These are phyloP conservation scores for Moesziomyces antarcticus DNA, from an alignment of 1,284 basidiomycete genomes.

Conservation along the genomic window DNA sequence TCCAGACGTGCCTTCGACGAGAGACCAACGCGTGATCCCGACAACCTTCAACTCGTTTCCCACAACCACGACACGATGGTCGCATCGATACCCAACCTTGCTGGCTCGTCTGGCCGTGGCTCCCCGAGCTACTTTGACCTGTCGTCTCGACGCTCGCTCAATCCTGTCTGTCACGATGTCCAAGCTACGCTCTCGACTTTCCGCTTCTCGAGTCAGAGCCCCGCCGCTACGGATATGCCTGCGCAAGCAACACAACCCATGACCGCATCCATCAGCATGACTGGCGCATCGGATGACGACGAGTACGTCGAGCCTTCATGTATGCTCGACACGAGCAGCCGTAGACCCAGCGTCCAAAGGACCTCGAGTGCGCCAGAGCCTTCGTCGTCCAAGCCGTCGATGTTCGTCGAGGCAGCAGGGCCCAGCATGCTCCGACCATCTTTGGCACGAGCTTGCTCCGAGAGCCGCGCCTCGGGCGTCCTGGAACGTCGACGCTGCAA, in stretches of 20 bases:
- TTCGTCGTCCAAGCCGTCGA: conserved; percentile 13
- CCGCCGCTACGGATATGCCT: conserved; percentile 17
- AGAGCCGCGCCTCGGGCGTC: conserved; percentile 37
- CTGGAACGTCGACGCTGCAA: conserved; percentile 37
- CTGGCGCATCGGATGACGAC: conserved; percentile 11
- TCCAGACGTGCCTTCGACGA: no score
- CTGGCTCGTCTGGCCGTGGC: conserved; percentile 8
- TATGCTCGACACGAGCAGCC: conserved; percentile 19
- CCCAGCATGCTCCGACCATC: conserved; percentile 20
- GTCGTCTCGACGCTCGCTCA: conserved; percentile 18
- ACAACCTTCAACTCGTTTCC: not conserved
- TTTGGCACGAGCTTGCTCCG: conserved; percentile 41
- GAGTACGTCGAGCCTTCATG: conserved; percentile 29
- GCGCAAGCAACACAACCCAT: not conserved
- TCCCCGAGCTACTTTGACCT: conserved; percentile 19
- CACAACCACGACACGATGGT: conserved; percentile 10
- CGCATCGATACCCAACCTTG: conserved; percentile 24
- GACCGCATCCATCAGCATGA: not conserved
- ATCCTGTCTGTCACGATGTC: conserved; percentile 25
- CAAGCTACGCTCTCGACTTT: conserved; percentile 35
- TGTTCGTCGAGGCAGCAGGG: conserved; percentile 25
- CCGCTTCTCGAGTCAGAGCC: conserved; percentile 19
- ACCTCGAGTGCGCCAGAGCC: conserved; percentile 41
- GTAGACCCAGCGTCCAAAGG: conserved; percentile 42
- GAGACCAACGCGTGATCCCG: no score